Conservation (phyloP, 345 rosid genomes). For the Corymbia maculata region DNA sequence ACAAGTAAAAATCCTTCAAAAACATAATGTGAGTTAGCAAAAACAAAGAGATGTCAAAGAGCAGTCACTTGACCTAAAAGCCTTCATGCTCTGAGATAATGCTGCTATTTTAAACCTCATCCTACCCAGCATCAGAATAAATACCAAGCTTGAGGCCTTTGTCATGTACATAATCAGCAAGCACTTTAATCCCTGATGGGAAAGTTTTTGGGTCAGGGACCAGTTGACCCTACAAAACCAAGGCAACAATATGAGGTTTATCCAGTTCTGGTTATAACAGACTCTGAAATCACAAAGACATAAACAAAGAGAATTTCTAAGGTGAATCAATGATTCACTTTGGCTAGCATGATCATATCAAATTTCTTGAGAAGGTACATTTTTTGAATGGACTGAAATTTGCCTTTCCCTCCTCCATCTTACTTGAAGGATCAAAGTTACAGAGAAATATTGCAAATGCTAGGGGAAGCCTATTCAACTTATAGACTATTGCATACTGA, state of each 20-base stretch:
- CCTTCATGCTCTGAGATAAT: neutral
- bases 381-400: neutral
- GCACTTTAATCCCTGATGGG: slow-evolving; percentile 80
- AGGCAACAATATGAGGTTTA: neutral
- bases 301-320: neutral
- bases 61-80: neutral
- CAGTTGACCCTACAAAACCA: slow-evolving; percentile 51
- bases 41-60: neutral
- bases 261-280: neutral
- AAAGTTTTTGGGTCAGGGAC: slow-evolving; percentile 71
- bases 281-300: neutral
- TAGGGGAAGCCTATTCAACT: neutral
- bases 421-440: neutral
- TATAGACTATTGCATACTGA: neutral
- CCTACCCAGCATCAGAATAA: slow-evolving; percentile 99
- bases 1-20: slow-evolving; percentile 68
- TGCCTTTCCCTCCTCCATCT: neutral
- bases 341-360: neutral
- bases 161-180: slow-evolving; percentile 78
- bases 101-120: neutral
- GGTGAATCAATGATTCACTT: neutral
- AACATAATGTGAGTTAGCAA: neutral
- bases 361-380: neutral
- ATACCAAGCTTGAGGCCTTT: slow-evolving; percentile 96
- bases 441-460: neutral